These are phyloP conservation scores for Gossypium longicalyx DNA, from an alignment of 345 rosid species.

Conservation along the genomic window DNA sequence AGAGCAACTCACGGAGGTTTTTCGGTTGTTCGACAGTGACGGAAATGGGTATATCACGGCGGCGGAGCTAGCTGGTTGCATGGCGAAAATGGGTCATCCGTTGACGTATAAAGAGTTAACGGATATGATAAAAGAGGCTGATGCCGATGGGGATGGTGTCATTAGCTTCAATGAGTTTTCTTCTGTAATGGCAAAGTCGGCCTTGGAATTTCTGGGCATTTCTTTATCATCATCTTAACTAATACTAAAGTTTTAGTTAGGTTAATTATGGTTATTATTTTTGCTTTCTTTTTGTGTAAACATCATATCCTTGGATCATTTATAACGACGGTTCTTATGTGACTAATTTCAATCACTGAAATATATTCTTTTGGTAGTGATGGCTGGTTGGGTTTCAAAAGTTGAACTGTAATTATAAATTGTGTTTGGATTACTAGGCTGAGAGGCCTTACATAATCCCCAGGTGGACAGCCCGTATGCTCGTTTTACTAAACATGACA, in stretches of 20 bases:
- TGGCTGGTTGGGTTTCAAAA: no score
- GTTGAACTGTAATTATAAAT: no score
- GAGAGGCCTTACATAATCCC: no score
- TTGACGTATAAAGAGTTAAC: slow-evolving; percentile 60
- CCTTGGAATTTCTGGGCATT: slow-evolving; percentile 43
- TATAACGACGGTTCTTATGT: no score
- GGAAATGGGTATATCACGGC: slow-evolving; percentile 81
- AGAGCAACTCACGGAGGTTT: slow-evolving; percentile 34
- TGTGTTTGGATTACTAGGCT: no score
- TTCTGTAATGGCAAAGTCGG: slow-evolving; percentile 68
- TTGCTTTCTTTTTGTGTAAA: no score
- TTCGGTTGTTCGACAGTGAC: slow-evolving; percentile 54
- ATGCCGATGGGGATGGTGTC: slow-evolving; percentile 50
- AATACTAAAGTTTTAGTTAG: neutral
- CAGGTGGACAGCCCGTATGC: no score
- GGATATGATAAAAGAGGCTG: slow-evolving; percentile 79
- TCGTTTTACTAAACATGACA: no score
- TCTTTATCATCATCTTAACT: neutral
- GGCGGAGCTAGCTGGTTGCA: slow-evolving; percentile 65
- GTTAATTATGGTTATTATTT: neutral
- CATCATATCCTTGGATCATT: no score
- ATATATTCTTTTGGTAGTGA: no score
- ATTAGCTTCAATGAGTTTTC: slow-evolving; percentile 44
- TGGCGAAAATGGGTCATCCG: slow-evolving; percentile 91
- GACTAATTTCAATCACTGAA: no score